phyloP scores from a whole-genome alignment of 2,329 filamentous ascomycete species.

The Fusarium siculi region DNA sequence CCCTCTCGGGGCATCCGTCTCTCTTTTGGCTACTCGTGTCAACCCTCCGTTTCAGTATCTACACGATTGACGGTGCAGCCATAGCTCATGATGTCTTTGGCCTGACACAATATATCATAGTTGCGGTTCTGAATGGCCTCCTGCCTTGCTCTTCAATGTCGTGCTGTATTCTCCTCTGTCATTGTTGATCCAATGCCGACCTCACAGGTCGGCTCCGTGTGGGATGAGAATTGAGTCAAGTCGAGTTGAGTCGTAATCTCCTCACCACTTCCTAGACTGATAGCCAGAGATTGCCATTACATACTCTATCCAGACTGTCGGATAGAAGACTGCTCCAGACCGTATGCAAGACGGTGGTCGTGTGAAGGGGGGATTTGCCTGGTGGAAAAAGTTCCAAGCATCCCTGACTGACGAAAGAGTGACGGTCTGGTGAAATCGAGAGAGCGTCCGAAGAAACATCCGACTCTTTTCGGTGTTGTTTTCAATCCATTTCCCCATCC shows the following conservation, averaged over 20 bases:
- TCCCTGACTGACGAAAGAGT: slow-evolving; percentile 13
- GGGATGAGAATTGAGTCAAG: not conserved
- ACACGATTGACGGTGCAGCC: not conserved
- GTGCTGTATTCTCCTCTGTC: not conserved
- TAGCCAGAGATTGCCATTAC: slow-evolving; percentile 29
- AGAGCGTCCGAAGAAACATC: slow-evolving; percentile 13
- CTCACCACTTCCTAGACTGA: slow-evolving; percentile 1
- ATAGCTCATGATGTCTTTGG: not conserved
- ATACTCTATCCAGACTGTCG: slow-evolving; percentile 35
- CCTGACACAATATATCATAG: not conserved
- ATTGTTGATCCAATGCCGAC: not conserved
- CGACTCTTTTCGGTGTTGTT: slow-evolving; percentile 32
- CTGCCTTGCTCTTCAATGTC: not conserved
- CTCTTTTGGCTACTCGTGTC: slow-evolving; percentile 13
- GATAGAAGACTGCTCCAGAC: slow-evolving; percentile 37
- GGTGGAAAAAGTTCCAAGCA: slow-evolving; percentile 15
- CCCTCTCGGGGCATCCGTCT: slow-evolving; percentile 21
- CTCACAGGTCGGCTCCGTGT: not conserved
- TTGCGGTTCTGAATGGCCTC: not conserved
- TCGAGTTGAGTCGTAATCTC: slow-evolving; percentile 11
- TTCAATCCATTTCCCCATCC: slow-evolving; percentile 18
- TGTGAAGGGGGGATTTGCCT: slow-evolving; percentile 12
- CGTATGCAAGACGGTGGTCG: slow-evolving; percentile 23
- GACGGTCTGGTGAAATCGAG: slow-evolving; percentile 1
- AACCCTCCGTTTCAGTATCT: slow-evolving; percentile 2